Base-by-base conservation (phyloP, 2,329 filamentous ascomycete species). In the Chrysosporium keratinophilum region DNA sequence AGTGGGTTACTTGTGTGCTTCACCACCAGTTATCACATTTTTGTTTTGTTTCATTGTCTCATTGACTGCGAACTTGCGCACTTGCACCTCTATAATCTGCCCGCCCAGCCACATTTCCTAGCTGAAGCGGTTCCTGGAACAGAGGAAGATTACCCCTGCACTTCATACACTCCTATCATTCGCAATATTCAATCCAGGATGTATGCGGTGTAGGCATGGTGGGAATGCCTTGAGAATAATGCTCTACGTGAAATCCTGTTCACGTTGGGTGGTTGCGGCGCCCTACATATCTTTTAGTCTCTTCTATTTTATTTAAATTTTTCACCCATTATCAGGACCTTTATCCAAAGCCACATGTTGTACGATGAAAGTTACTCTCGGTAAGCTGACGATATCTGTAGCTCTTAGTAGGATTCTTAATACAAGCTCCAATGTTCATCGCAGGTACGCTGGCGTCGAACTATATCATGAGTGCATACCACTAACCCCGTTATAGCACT, bases 111-210 rank as follows among this genome's bases (percentile, higher is more conserved):
- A 28, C 50, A 34, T 61, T 59, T 65, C 72, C 78, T 84, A 81
- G 76, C 83, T 87, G 83, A 84, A 78, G 71, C 84, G 84, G 84
- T 88, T 88, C 84, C 84, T 88, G 83, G 75, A 86, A 82, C 72
- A 76, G 84, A 88, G 84, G 84, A 78, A 88, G 83, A 88, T 80
- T 75, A 80, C 82, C 84, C 83, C 79, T 81, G 76, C 78, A 78
- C 76, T 76, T 77, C 72, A 62, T 69, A 63, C 72, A 73, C 74
- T 72, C 74, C 78, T 77, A 74, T 81, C 77, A 83, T 85, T 84
- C 82, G 81, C 81, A 82, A 74, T 63, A 70, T 74, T 74, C 68
- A 64, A 64, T 72, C 67, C 74, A 78, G 80, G 75, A 75, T 78
- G 76, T 74, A 72, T 76, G 80, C 76, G 78, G 77, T 82, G 79